These are phyloP conservation scores for Fusarium hostae DNA, from an alignment of 2,329 filamentous ascomycete genomes.

Conservation along the genomic window DNA sequence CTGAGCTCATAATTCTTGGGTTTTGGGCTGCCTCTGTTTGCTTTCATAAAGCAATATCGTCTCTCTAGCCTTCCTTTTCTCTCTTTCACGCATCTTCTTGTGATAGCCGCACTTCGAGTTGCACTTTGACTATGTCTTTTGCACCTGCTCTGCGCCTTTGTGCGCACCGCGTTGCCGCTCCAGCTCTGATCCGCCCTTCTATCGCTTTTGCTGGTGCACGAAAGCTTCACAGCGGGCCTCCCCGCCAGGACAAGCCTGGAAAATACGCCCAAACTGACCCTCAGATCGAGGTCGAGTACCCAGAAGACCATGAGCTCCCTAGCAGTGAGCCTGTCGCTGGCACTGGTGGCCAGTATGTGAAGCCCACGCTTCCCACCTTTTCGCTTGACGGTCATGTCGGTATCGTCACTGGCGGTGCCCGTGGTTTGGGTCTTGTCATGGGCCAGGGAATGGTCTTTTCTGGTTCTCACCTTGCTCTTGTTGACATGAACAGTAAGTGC, in stretches of 20 bases:
- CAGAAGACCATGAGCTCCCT: conserved; percentile 78
- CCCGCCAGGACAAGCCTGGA: conserved; percentile 62
- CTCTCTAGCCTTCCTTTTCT: background rate
- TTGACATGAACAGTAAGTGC: conserved; percentile 87
- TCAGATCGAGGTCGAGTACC: conserved; percentile 81
- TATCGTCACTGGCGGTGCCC: conserved; percentile 89
- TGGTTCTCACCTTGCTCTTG: conserved; percentile 88
- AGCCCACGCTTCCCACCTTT: conserved; percentile 86
- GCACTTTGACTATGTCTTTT: conserved; percentile 31
- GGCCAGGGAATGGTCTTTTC: conserved; percentile 89
- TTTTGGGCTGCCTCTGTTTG: conserved; percentile 13
- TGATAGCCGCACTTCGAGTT: background rate
- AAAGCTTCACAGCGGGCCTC: conserved; percentile 48
- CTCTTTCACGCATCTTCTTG: background rate
- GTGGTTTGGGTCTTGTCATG: conserved; percentile 92
- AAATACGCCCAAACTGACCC: conserved; percentile 84
- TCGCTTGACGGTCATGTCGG: conserved; percentile 86
- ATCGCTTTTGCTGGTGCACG: conserved; percentile 43
- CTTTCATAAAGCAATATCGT: conserved; percentile 18
- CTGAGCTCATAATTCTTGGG: conserved; percentile 16
- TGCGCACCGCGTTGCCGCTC: conserved; percentile 41
- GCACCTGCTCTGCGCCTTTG: conserved; percentile 46
- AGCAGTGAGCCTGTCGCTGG: conserved; percentile 76
- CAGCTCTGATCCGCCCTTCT: conserved; percentile 37
- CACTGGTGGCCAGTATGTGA: conserved; percentile 82